A percentile compares a stretch with the other conserved stretches of the same genome.
phyloP scores from a whole-genome alignment of 2,329 filamentous ascomycete genomes.

The Epichloe glyceriae region DNA sequence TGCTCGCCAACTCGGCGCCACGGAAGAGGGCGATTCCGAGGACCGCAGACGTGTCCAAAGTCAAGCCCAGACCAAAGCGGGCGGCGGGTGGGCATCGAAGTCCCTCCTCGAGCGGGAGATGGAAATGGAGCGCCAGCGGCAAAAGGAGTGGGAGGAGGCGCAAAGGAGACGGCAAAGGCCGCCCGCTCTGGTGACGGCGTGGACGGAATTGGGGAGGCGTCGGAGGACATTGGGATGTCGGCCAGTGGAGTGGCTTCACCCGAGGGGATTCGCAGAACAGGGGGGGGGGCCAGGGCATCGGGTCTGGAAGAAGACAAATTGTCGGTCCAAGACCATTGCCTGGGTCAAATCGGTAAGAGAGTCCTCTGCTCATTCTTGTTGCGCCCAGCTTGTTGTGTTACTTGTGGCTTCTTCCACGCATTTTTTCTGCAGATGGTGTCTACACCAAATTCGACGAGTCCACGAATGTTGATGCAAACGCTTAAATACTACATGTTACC shows the following conservation, averaged over 20 bases:
- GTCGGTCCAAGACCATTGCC: constrained; percentile 62
- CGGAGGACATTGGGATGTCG: constrained; percentile 60
- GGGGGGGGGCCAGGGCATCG: constrained; percentile 50
- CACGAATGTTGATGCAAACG: too few relatives aligned
- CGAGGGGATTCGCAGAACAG: constrained; percentile 65
- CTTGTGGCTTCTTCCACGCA: background rate
- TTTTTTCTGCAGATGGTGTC: too few relatives aligned
- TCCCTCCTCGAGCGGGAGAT: constrained; percentile 67
- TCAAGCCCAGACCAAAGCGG: constrained; percentile 48
- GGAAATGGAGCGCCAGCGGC: constrained; percentile 64
- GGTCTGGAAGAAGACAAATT: constrained; percentile 61
- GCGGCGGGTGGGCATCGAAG: constrained; percentile 50
- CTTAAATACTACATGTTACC: background rate
- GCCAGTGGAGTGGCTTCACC: constrained; percentile 62
- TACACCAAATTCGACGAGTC: too few relatives aligned
- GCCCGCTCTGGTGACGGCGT: constrained; percentile 37
- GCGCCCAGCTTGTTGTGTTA: too few relatives aligned
- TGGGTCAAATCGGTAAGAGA: constrained; percentile 17
- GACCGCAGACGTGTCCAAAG: constrained; percentile 45
- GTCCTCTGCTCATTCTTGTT: too few relatives aligned
- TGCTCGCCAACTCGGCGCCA: constrained; percentile 39
- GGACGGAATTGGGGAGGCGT: constrained; percentile 56
- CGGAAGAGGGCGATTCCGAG: constrained; percentile 49
- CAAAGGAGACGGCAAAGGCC: constrained; percentile 51
- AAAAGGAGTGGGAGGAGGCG: constrained; percentile 67